These are phyloP conservation scores for Boletus sensibilis DNA, from an alignment of 768 basidiomycete species.

Conservation along the genomic window DNA sequence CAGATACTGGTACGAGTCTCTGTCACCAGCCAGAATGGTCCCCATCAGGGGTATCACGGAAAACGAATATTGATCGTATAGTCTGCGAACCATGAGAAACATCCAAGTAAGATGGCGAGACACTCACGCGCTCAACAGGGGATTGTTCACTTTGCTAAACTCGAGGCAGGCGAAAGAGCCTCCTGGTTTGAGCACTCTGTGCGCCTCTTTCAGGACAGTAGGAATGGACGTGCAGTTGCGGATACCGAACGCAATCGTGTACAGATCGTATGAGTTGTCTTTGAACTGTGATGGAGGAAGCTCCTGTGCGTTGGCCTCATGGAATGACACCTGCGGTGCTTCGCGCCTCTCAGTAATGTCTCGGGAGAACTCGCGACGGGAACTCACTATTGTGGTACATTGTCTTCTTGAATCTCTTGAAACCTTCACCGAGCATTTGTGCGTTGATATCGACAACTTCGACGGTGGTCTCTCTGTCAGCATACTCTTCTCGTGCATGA, in stretches of 20 bases:
- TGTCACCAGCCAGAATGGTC: slow-evolving; percentile 94
- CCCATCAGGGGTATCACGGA: slow-evolving; percentile 91
- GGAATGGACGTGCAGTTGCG: slow-evolving; percentile 94
- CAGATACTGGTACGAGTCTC: slow-evolving; percentile 94
- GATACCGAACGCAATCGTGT: slow-evolving; percentile 98
- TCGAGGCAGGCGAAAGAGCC: slow-evolving; percentile 95
- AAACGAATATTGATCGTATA: slow-evolving; percentile 96
- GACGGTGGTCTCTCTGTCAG: slow-evolving; percentile 86
- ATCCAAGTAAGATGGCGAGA: background rate
- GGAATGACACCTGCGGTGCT: slow-evolving; percentile 93
- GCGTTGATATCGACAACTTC: slow-evolving; percentile 92
- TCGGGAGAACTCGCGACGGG: background rate
- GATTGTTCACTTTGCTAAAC: slow-evolving; percentile 91
- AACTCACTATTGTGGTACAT: slow-evolving; percentile 95
- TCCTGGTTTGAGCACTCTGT: slow-evolving; percentile 94
- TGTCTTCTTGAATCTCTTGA: slow-evolving; percentile 88
- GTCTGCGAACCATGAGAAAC: slow-evolving; percentile 41
- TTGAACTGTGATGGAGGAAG: slow-evolving; percentile 66
- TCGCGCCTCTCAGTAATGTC: slow-evolving; percentile 4
- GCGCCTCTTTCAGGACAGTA: slow-evolving; percentile 81
- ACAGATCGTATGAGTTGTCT: slow-evolving; percentile 87
- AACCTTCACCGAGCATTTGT: slow-evolving; percentile 93
- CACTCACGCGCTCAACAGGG: slow-evolving; percentile 79
- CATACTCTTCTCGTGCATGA: slow-evolving; percentile 82
- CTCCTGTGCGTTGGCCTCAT: slow-evolving; percentile 89